A percentile compares a stretch with the other conserved stretches of the same genome.
Evolutionary conservation across 495 filamentous ascomycete species (phyloP).

Genomic region (Neurospora sp.): DNA sequence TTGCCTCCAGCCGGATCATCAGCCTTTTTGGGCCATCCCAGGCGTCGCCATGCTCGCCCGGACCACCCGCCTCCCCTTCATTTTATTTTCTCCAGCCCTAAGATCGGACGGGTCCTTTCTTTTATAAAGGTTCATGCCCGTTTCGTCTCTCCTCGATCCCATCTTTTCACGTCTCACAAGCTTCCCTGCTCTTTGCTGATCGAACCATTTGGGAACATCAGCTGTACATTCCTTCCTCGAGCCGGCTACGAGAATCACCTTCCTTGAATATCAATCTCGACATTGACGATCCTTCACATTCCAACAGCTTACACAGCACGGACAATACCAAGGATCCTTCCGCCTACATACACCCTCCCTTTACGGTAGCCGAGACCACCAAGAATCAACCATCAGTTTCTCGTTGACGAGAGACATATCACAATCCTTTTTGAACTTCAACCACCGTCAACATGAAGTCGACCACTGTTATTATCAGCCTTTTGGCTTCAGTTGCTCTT

Average conservation of each 20-base stretch:
- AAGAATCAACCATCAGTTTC: neutral
- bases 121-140: conserved; percentile 7
- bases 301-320: neutral
- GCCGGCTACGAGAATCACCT: conserved; percentile 27
- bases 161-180: conserved; percentile 11
- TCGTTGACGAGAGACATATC: neutral
- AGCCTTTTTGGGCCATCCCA: neutral
- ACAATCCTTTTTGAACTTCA: neutral
- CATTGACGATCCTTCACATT: neutral
- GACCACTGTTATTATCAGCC: conserved; percentile 25
- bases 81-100: neutral
- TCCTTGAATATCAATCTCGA: conserved; percentile 7
- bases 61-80: neutral
- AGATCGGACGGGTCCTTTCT: neutral
- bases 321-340: neutral
- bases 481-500: conserved; percentile 33
- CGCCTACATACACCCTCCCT: neutral
- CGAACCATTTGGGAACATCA: conserved; percentile 10
- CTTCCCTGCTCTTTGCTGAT: conserved; percentile 13
- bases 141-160: neutral
- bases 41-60: neutral
- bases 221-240: conserved; percentile 29
- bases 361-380: neutral
- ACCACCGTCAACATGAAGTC: conserved; percentile 37
- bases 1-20: neutral